Conservation (phyloP, 768 basidiomycete species). For the Mycena galopus region DNA sequence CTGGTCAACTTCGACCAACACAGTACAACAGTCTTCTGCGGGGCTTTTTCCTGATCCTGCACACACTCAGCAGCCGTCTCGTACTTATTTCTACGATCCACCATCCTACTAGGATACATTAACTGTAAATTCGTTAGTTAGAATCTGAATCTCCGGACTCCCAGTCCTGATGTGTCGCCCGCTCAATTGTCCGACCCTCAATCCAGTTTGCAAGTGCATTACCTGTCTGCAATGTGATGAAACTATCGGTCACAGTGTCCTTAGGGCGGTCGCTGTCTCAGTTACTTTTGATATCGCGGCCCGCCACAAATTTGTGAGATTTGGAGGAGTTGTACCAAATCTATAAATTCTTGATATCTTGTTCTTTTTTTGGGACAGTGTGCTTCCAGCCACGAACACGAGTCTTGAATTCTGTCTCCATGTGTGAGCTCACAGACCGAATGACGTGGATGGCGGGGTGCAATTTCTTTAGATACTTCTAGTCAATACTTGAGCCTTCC, state of each 20-base stretch:
- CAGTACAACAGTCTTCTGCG: no score
- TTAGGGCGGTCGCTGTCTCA: no score
- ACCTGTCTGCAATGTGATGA: background rate
- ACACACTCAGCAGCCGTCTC: no score
- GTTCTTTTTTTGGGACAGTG: constrained; percentile 28
- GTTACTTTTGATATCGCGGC: background rate
- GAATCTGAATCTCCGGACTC: no score
- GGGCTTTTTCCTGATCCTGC: no score
- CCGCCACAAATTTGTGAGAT: background rate
- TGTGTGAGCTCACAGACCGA: constrained; percentile 25
- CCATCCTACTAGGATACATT: background rate
- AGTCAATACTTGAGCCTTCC: constrained; percentile 37
- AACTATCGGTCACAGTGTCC: background rate
- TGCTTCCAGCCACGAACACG: constrained; percentile 30
- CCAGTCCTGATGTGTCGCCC: background rate
- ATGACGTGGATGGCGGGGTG: constrained; percentile 38
- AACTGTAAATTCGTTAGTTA: no score
- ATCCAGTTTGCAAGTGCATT: background rate
- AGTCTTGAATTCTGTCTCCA: constrained; percentile 25
- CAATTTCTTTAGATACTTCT: constrained; percentile 34
- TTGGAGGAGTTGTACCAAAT: background rate
- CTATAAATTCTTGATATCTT: background rate
- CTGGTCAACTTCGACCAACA: background rate
- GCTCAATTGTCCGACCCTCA: background rate
- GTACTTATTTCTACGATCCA: background rate